Conservation (phyloP, 495 filamentous ascomycete genomes). For the Geopyxis carbonaria region DNA sequence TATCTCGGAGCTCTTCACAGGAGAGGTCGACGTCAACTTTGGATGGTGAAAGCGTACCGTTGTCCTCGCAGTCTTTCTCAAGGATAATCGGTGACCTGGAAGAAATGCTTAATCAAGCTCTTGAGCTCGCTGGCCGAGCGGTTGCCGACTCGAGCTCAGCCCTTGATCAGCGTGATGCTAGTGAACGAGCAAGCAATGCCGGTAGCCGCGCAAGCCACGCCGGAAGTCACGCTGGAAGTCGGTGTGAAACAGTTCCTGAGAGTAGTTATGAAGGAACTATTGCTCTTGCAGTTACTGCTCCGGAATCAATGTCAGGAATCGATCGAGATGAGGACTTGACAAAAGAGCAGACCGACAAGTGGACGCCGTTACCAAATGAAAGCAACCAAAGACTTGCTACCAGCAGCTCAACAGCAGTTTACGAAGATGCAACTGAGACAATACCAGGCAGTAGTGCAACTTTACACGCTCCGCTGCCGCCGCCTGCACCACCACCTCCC, state of each 20-base stretch:
- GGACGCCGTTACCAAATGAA: neutral
- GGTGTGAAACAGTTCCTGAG: neutral
- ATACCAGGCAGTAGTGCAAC: too few species aligned
- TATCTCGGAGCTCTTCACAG: too few species aligned
- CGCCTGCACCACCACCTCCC: too few species aligned
- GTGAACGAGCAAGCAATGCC: slow-evolving; percentile 8
- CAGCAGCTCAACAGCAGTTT: slow-evolving; percentile 6
- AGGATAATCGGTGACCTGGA: slow-evolving; percentile 20
- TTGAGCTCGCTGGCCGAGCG: slow-evolving; percentile 17
- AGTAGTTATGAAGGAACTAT: slow-evolving; percentile 8
- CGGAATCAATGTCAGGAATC: slow-evolving; percentile 10
- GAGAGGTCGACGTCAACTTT: too few species aligned
- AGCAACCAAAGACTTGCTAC: slow-evolving; percentile 1
- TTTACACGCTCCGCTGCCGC: too few species aligned
- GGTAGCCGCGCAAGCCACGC: slow-evolving; percentile 1
- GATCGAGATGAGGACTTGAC: neutral
- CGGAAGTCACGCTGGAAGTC: slow-evolving; percentile 4
- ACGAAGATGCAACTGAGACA: too few species aligned
- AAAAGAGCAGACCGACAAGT: too few species aligned
- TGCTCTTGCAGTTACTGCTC: slow-evolving; percentile 1
- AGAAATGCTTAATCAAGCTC: slow-evolving; percentile 20
- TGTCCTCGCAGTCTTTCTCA: slow-evolving; percentile 11
- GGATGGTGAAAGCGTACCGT: neutral
- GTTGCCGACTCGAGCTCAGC: slow-evolving; percentile 13
- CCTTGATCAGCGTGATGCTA: slow-evolving; percentile 16